Percentiles rank a stretch among this genome's conserved stretches.
These are phyloP conservation scores for Pseudogymnoascus sp. DNA, from an alignment of 2,329 filamentous ascomycete species.

Conservation along the genomic window DNA sequence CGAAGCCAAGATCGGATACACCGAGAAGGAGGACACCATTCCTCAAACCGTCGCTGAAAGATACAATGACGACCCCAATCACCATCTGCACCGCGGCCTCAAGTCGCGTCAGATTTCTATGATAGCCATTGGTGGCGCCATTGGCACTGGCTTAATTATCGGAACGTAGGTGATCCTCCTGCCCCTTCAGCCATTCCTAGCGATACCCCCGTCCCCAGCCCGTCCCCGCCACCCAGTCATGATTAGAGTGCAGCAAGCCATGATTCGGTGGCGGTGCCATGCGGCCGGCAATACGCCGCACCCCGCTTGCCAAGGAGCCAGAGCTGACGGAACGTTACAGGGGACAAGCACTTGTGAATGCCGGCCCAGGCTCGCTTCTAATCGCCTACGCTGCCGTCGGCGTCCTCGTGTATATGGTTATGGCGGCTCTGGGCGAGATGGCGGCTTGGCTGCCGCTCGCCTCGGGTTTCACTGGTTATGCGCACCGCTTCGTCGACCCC, in stretches of 20 bases:
- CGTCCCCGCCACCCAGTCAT: neutral
- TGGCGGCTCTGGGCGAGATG: conserved; percentile 78
- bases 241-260: conserved; percentile 26
- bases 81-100: conserved; percentile 40
- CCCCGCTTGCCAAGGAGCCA: conserved; percentile 32
- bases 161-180: conserved; percentile 37
- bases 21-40: neutral
- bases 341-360: conserved; percentile 12
- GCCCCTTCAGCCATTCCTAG: neutral
- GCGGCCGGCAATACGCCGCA: conserved; percentile 23
- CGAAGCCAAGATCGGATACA: neutral
- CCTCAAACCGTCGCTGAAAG: neutral
- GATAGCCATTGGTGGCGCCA: conserved; percentile 67
- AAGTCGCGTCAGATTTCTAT: conserved; percentile 48
- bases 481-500: conserved; percentile 69
- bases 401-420: conserved; percentile 68
- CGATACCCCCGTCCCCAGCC: neutral
- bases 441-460: conserved; percentile 71
- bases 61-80: conserved; percentile 17
- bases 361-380: conserved; percentile 56
- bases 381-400: conserved; percentile 64
- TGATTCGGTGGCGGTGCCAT: neutral
- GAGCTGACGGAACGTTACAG: conserved; percentile 12
- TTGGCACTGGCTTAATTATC: conserved; percentile 65
- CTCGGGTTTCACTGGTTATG: conserved; percentile 75